Conservation (phyloP, 495 filamentous ascomycete species). For the Penicillium odoratum region DNA sequence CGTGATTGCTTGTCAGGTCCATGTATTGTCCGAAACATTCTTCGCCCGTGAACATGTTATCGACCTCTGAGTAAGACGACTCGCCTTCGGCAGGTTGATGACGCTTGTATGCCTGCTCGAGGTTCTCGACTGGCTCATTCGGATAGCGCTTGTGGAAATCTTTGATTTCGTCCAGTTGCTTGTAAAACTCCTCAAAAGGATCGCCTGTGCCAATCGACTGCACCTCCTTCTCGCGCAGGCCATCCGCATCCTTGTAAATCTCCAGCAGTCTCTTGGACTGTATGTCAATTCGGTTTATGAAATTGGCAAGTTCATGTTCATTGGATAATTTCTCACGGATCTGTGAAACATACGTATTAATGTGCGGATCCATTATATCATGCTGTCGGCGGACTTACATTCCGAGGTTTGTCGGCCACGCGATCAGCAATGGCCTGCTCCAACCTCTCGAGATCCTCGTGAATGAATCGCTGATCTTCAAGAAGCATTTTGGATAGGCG, state of each 20-base stretch:
- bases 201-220: constrained; percentile 84
- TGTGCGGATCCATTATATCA: constrained; percentile 4
- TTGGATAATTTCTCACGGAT: constrained; percentile 80
- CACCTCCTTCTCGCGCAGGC: constrained; percentile 70
- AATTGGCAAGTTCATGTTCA: constrained; percentile 88
- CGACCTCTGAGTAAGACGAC: constrained; percentile 61
- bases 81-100: constrained; percentile 68
- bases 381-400: constrained; percentile 56
- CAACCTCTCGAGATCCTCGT: constrained; percentile 92
- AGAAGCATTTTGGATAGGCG: constrained; percentile 63
- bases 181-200: constrained; percentile 89
- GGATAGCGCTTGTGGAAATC: constrained; percentile 88
- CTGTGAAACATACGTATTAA: constrained; percentile 49
- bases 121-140: constrained; percentile 91
- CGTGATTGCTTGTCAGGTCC: constrained; percentile 80
- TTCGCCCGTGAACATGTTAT: constrained; percentile 93
- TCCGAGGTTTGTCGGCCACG: constrained; percentile 80
- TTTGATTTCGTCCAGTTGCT: constrained; percentile 75
- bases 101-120: constrained; percentile 87
- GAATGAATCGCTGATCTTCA: constrained; percentile 88
- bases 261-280: constrained; percentile 80
- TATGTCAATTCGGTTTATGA: constrained; percentile 79
- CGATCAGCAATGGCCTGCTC: constrained; percentile 93
- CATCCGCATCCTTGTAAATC: constrained; percentile 80
- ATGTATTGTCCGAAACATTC: constrained; percentile 89